A percentile compares a stretch with the other conserved stretches of the same genome.
phyloP scores from a whole-genome alignment of 139 green algal species.

The Chara braunii region DNA sequence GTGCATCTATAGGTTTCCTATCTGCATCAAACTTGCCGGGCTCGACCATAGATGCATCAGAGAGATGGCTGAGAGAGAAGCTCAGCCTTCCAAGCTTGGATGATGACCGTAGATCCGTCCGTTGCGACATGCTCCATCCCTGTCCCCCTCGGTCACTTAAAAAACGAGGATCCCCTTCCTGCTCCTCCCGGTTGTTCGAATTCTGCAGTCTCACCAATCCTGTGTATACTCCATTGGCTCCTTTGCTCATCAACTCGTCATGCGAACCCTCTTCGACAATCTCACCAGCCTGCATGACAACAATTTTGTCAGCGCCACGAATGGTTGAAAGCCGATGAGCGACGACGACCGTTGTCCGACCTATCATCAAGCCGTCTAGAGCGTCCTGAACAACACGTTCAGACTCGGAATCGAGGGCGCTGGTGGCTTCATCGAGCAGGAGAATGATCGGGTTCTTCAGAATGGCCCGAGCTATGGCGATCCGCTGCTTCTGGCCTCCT shows the following conservation, averaged over 20 bases:
- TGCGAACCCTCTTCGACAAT: constrained; percentile 53
- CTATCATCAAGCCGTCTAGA: constrained; percentile 59
- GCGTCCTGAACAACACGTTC: constrained; percentile 50
- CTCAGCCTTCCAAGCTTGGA: no score
- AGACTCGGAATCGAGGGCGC: constrained; percentile 69
- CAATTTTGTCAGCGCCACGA: constrained; percentile 67
- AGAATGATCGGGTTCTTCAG: constrained; percentile 61
- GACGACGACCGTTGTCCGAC: constrained; percentile 71
- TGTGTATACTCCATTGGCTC: not conserved
- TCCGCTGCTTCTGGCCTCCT: constrained; percentile 72
- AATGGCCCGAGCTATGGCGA: constrained; percentile 71
- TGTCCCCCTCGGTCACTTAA: no score
- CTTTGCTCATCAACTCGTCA: constrained; percentile 28
- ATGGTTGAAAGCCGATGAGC: constrained; percentile 78
- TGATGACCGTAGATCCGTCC: no score
- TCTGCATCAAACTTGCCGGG: no score
- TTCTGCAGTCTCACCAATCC: not conserved
- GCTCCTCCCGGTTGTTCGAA: no score
- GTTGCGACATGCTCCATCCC: no score
- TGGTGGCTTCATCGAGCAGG: constrained; percentile 75
- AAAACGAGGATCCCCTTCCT: no score
- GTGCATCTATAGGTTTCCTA: no score
- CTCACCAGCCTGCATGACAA: constrained; percentile 49
- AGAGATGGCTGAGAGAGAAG: no score
- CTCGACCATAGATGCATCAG: no score